Base-by-base conservation (phyloP, 257 asterid genomes). In the Penstemon davidsonii region DNA sequence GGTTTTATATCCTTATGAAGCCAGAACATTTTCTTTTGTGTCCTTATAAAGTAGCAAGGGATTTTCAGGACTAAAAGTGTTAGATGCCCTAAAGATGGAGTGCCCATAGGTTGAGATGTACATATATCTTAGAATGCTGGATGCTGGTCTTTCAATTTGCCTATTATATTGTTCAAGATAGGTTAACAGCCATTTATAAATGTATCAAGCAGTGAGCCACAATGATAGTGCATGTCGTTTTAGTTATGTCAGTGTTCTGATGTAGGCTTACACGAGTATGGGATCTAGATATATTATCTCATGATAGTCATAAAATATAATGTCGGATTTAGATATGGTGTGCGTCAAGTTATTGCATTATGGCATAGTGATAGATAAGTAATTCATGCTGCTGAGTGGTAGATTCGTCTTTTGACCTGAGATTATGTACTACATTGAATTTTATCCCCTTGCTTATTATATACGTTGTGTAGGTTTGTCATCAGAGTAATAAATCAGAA, bases 401-500 rank as follows among this genome's bases (percentile, higher is more conserved):
- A 53, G 56, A 65, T 64, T 9, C 54, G 64, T 45, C 36, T 63
- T 7, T 52, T 43, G 43, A 53, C 66, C 67, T 58, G 65, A 37
- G 13, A 4, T 55, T 50, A 47, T 51, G 10, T 57, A 42, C 5
- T 25, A 33, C 10, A 13, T 44, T 36, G 3, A 49, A 49, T 12
- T n/a, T 50, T 61, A 46, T 59, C 50, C 45, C 33, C 68, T 8
- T 39, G 64, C 73, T 42, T 64, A 45, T 56, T 44, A 12, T 71
- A 6, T 51, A 60, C 42, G 9, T 62, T 75, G 15, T 59, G 50
- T 77, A 80, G 90, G 84, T 55, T 18, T 53, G 66, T 74, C 76
- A 70, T 67, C 84, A 56, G 69, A 64, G 45, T 13, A 64, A 77
- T 62, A 61, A 70, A 65, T 61, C 75, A 40, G 80, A 72, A 74